Evolutionary conservation across 495 filamentous ascomycete genomes (phyloP), one percentile per base, ranked within the genome.

Genomic region (Massariosphaeria phaeospora): DNA sequence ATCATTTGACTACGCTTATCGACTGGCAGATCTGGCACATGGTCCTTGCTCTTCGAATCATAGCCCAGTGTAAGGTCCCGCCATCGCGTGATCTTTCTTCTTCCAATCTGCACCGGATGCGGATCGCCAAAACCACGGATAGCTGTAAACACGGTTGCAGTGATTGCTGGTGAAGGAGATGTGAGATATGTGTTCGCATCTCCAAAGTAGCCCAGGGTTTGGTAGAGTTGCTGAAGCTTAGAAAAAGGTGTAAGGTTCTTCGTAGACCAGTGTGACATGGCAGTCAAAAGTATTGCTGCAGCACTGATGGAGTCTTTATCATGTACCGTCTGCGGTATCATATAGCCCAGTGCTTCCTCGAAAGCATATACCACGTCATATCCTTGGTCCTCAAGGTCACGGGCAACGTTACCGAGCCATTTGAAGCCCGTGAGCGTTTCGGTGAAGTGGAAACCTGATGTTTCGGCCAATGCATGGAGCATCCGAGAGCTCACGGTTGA

Each of bases 381-480:
- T n/a, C 79, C 70, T 30, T 60, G 26, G 12, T 29, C 24, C 7
- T 57, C 31, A 5, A 71, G 52, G 11, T 67, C 40, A 11, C 55
- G 64, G 21, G 71, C 70, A 0, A 62, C 60, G 43, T 73, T 74
- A 11, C 71, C 72, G 33, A 88, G 76, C 84, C 84, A 88, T 66
- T 88, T 88, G 70, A 88, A 88, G 2, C 84, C 84, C 0, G 84
- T 88, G 13, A 88, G 71, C 3, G 84, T 84, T 59, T 87, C 83
- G 35, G 74, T 68, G 59, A 79, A 83, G 29, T 72, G 64, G 46
- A 85, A 79, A 4, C 78, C 78, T 61, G 77, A 76, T 20, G 72
- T 66, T 34, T 64, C 54, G 5, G 83, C 82, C 70, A 86, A 81
- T 20, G 74, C 71, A 10, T 71, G 65, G 3, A 88, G 74, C 84